These are phyloP conservation scores for Colletotrichum shisoi DNA, from an alignment of 2,329 filamentous ascomycete genomes.

Conservation along the genomic window DNA sequence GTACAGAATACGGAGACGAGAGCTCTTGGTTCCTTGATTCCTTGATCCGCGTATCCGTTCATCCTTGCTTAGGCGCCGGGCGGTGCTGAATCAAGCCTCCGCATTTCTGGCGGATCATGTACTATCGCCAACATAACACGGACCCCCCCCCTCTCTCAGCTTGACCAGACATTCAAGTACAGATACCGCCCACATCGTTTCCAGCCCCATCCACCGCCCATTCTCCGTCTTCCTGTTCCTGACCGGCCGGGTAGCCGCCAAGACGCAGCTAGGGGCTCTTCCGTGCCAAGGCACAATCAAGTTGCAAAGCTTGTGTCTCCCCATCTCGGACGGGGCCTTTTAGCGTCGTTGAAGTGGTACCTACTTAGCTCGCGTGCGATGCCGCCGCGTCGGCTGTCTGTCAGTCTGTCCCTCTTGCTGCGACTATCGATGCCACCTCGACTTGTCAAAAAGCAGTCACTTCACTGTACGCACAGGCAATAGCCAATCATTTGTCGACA, in stretches of 20 bases:
- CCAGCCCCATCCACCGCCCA: not conserved
- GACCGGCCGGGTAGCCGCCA: conserved; percentile 13
- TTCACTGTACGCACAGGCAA: too few relatives aligned
- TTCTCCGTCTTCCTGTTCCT: not conserved
- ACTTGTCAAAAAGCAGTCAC: not conserved
- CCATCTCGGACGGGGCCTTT: conserved; percentile 18
- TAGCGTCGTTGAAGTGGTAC: conserved; percentile 16
- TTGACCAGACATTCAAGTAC: conserved; percentile 1
- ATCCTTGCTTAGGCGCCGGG: conserved; percentile 13
- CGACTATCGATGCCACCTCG: conserved; percentile 17
- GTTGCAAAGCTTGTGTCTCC: conserved; percentile 32
- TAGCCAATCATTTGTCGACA: conserved; percentile 9
- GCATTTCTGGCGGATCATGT: conserved; percentile 9
- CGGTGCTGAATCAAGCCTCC: conserved; percentile 27
- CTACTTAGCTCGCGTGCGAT: conserved; percentile 1
- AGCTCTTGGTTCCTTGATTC: conserved; percentile 13
- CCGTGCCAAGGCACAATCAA: conserved; percentile 35
- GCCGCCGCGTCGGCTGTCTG: conserved; percentile 7
- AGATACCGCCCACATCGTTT: conserved; percentile 15
- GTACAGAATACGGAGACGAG: not conserved
- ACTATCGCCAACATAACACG: not conserved
- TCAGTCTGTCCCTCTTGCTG: not conserved
- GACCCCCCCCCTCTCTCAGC: too few relatives aligned
- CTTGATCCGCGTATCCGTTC: conserved; percentile 16
- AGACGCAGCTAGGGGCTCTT: conserved; percentile 22